Base-by-base conservation (phyloP, 2,329 filamentous ascomycete species). In the Trichoderma pleuroti region DNA sequence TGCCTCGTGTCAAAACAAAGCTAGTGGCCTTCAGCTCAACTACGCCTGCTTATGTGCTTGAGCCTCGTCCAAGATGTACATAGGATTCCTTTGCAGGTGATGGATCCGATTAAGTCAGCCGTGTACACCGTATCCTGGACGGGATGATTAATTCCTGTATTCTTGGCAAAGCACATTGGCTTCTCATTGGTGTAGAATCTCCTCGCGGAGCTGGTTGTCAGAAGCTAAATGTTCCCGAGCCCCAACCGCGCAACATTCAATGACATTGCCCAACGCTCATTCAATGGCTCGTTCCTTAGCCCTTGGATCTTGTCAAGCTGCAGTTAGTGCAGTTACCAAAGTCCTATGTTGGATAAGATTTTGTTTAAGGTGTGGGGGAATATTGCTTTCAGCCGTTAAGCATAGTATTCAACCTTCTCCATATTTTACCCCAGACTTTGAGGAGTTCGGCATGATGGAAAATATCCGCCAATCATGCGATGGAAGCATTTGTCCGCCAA, bases 391-490 rank as follows among this genome's bases (percentile, higher is more conserved):
- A 56, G 46, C 63, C 49, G 24, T 54, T 39, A 66, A 54, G 63
- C 65, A 60, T 59, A 68, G 34, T 46, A 39, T 18, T 60, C n/a
- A 60, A 39, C 3, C 46, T n/a, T 57, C 52, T 21, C 63, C 65
- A 68, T 68, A 68, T 46, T 68, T 57, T 68, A 59, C 54, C 54
- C 54, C 54, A 18, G 54, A 60, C 34, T 60, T 42, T 65, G 42
- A 65, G 28, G 46, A 42, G 54, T 32, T 32, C 65, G 28, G 61
- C 11, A 24, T 59, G 16, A 24, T 26, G 16, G 64, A 67, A 59
- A 68, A 68, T 61, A 68, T 68, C 65, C 65, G 65, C 65, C 65
- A 68, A 68, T 68, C 65, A 68, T 60, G 39, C 36, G 8, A 6
- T n/a, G 49, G 49, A 36, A 18, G 42, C 36, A 68, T 61, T 68